Evolutionary conservation across 202 grass and related monocot species (phyloP), one percentile per base, ranked within the genome.

Genomic region (Elaeis oleifera): DNA sequence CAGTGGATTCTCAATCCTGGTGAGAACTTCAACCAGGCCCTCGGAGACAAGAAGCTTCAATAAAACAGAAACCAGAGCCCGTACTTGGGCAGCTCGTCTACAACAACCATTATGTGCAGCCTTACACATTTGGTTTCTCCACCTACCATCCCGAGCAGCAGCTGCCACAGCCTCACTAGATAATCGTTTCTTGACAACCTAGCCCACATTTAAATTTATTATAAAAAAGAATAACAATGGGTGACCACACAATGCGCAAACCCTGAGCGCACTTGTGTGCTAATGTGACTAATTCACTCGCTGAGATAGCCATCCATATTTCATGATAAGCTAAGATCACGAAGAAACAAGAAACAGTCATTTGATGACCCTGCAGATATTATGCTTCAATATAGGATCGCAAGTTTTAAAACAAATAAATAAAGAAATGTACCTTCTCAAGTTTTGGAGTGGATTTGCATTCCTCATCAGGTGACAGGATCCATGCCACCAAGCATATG

Each of bases 71-170:
- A 54, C 22, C 64, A 96, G 65, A 71, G 87, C 84, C 29, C 87
- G 77, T 71, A 76, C 79, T 65, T 85, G 87, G 8, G 87, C 81
- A 75, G 73, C 77, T 81, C 91, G 87, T 62, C 84, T 78, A 64
- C 91, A 96, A 67, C 91, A 96, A 55, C 91, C 91, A 88, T 90
- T 85, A 53, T 96, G 87, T 68, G 91, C 91, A 58, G 84, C 84
- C 73, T 90, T 90, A 68, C 84, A 81, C 87, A 90, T 96, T 60
- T 90, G 91, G 80, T 88, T 96, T 80, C 73, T 85, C 91, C 91
- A 96, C 71, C 91, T 78, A 61, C 91, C 91, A 76, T 96, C 91
- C 51, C 91, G 82, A 80, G 74, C 85, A 56, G 87, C 87, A 65
- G 79, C 79, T 67, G 87, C 84, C n/a, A 71, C 63, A 60, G 74